phyloP scores from a whole-genome alignment of 176 grass and related monocot species.

The Tillandsia fasciculata region DNA sequence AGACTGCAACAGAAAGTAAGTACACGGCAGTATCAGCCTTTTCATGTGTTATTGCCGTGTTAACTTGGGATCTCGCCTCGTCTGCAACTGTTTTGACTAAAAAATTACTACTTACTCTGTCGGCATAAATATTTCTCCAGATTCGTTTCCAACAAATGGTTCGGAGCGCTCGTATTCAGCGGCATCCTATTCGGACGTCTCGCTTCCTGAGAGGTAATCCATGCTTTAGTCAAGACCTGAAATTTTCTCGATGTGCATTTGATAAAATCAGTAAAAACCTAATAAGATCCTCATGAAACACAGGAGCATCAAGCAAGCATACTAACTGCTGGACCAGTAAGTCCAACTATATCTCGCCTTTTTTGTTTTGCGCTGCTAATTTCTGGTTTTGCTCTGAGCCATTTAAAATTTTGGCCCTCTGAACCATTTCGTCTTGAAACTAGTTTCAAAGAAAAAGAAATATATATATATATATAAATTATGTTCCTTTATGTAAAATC shows the following conservation, averaged over 20 bases:
- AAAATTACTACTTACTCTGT: too few relatives aligned
- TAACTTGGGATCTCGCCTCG: too few relatives aligned
- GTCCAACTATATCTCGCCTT: neutral
- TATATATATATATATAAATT: neutral
- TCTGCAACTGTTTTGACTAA: too few relatives aligned
- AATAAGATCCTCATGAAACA: neutral
- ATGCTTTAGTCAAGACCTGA: neutral
- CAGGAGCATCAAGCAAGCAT: neutral
- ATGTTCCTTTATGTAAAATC: neutral
- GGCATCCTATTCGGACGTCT: slow-evolving; percentile 60
- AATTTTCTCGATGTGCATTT: neutral
- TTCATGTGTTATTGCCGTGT: too few relatives aligned
- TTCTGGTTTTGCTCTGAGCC: neutral
- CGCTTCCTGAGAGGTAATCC: slow-evolving; percentile 32
- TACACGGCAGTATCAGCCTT: neutral
- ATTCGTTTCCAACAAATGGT: slow-evolving; percentile 93
- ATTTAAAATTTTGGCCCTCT: neutral
- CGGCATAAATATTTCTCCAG: slow-evolving; percentile 16
- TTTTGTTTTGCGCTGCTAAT: neutral
- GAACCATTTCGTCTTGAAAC: neutral
- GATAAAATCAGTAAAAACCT: slow-evolving; percentile 2
- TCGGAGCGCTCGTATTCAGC: slow-evolving; percentile 67
- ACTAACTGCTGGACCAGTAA: neutral
- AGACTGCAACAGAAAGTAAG: slow-evolving; percentile 78
- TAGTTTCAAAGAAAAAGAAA: neutral